Conservation (phyloP, 768 basidiomycete genomes). For the Tricholoma terreum region DNA sequence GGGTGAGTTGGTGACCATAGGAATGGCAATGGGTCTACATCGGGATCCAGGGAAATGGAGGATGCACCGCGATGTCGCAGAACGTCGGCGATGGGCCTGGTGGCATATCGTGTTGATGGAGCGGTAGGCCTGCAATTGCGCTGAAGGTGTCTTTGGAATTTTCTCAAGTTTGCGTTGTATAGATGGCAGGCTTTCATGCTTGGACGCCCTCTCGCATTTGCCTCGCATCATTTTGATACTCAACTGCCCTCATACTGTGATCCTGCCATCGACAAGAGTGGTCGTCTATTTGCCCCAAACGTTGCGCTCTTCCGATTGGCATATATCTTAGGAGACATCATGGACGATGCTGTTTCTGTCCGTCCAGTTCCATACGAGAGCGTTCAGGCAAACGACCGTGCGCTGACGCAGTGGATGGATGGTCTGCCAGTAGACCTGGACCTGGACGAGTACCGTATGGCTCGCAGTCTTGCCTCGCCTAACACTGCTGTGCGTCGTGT, state of each 20-base stretch:
- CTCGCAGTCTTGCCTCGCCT: conserved; percentile 65
- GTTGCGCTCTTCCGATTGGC: conserved; percentile 75
- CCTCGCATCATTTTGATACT: conserved; percentile 83
- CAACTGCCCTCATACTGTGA: conserved; percentile 70
- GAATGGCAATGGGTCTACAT: conserved; percentile 80
- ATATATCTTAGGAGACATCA: conserved; percentile 77
- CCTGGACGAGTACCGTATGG: conserved; percentile 73
- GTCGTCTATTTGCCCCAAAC: conserved; percentile 70
- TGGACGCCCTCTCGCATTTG: conserved; percentile 71
- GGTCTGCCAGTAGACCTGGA: conserved; percentile 71
- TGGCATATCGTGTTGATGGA: conserved; percentile 85
- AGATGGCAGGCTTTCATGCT: conserved; percentile 91
- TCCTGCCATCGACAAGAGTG: conserved; percentile 57
- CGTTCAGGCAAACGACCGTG: conserved; percentile 68
- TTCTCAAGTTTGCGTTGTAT: conserved; percentile 7
- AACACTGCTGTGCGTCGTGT: conserved; percentile 57
- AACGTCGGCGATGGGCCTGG: conserved; percentile 85
- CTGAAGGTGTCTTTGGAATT: background rate
- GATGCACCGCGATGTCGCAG: conserved; percentile 66
- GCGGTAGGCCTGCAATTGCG: conserved; percentile 43
- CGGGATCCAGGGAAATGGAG: conserved; percentile 81
- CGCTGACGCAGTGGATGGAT: conserved; percentile 72
- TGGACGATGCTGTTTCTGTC: conserved; percentile 80
- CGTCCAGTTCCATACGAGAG: conserved; percentile 77
- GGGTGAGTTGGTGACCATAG: conserved; percentile 72